A percentile compares a stretch with the other conserved stretches of the same genome.
phyloP scores from a whole-genome alignment of 192 early-diverging fungal species.

The Backusella mclennaniae region DNA sequence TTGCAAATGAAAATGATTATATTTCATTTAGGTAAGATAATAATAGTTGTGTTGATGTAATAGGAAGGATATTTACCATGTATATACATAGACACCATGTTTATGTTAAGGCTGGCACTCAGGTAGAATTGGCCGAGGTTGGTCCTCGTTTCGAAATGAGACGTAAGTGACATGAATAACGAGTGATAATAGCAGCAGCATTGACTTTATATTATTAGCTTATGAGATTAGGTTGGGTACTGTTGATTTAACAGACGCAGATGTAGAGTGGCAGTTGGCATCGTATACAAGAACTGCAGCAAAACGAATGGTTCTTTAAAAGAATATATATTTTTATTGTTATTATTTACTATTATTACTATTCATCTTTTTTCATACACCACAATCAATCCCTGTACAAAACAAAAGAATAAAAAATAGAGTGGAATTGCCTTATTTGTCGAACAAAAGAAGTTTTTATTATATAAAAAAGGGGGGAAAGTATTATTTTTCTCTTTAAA shows the following conservation, averaged over 20 bases:
- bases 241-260: constrained; percentile 90
- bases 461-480: not conserved
- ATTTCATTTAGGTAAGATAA: constrained; percentile 79
- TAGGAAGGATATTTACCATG: not conserved
- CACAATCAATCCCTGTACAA: not conserved
- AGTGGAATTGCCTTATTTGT: not conserved
- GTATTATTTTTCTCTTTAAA: too few relatives aligned
- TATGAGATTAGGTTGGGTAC: constrained; percentile 97
- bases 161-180: constrained; percentile 41
- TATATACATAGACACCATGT: constrained; percentile 83
- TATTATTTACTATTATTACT: not conserved
- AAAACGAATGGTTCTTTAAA: constrained; percentile 73
- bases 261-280: constrained; percentile 95
- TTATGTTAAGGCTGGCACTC: constrained; percentile 84
- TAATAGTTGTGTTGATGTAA: not conserved
- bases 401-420: not conserved
- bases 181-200: not conserved
- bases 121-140: constrained; percentile 94
- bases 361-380: not conserved
- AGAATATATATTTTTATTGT: not conserved
- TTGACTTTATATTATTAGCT: constrained; percentile 42
- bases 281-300: constrained; percentile 87
- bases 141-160: constrained; percentile 99
- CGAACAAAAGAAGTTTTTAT: not conserved
- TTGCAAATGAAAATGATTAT: constrained; percentile 94